Evolutionary conservation across 1,284 basidiomycete species (phyloP).

Genomic region (Lentinula novae-zelandiae): DNA sequence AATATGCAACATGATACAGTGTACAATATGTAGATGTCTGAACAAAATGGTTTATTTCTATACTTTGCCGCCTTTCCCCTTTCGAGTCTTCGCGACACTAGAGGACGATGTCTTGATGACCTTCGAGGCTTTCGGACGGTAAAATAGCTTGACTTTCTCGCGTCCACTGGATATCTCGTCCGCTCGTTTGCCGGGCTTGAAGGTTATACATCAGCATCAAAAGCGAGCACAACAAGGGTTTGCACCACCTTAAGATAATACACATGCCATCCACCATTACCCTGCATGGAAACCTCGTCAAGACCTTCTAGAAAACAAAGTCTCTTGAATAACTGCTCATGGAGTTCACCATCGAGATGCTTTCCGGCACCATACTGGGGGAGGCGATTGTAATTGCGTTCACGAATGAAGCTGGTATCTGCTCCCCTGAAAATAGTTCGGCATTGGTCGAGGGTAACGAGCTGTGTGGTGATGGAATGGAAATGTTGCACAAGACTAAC

Average conservation of each 20-base stretch:
- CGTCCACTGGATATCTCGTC: not conserved
- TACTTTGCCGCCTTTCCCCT: not conserved
- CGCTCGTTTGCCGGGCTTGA: slow-evolving; percentile 2
- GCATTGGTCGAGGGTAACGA: slow-evolving; percentile 45
- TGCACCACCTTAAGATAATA: slow-evolving; percentile 36
- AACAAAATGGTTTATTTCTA: not conserved
- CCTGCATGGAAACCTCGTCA: slow-evolving; percentile 26
- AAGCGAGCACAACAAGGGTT: not conserved
- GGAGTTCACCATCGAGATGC: slow-evolving; percentile 41
- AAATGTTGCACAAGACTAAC: slow-evolving; percentile 52
- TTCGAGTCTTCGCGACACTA: not conserved
- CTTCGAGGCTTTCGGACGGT: slow-evolving; percentile 8
- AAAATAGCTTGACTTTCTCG: slow-evolving; percentile 1
- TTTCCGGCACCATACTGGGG: slow-evolving; percentile 54
- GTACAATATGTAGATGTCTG: not conserved
- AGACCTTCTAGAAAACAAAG: slow-evolving; percentile 44
- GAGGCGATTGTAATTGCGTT: slow-evolving; percentile 46
- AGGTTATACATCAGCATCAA: not conserved
- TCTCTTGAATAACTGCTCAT: slow-evolving; percentile 63
- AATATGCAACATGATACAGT: not conserved
- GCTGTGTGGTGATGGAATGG: slow-evolving; percentile 25
- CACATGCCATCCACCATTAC: slow-evolving; percentile 31
- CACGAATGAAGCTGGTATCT: slow-evolving; percentile 43
- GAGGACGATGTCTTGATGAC: not conserved
- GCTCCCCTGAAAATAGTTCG: slow-evolving; percentile 64